A percentile compares a stretch with the other conserved stretches of the same genome.
These are phyloP conservation scores for Daldinia bambusicola DNA, from an alignment of 495 filamentous ascomycete genomes.

Conservation along the genomic window DNA sequence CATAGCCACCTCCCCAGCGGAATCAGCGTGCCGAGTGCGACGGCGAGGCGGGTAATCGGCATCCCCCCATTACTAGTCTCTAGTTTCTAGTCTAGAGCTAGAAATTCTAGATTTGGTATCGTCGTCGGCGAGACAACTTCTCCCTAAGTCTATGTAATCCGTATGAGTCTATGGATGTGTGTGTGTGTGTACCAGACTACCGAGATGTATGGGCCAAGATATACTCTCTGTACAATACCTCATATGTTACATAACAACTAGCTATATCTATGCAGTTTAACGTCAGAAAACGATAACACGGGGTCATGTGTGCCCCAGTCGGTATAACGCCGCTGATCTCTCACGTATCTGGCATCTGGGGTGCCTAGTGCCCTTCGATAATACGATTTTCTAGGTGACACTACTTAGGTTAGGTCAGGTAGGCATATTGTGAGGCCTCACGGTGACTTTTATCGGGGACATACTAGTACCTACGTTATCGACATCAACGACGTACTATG, in stretches of 20 bases:
- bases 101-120: not conserved
- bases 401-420: not conserved
- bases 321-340: constrained; percentile 1
- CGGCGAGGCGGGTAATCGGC: constrained; percentile 36
- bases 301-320: not conserved
- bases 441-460: not conserved
- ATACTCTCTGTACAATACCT: not conserved
- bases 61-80: not conserved
- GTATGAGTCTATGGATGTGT: not conserved
- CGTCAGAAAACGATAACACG: not conserved
- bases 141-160: not conserved
- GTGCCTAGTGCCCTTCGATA: not conserved
- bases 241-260: not conserved
- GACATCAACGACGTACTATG: not conserved
- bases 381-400: constrained; percentile 3
- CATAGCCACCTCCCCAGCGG: constrained; percentile 22
- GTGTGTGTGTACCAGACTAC: not conserved
- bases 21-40: constrained; percentile 34
- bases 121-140: not conserved
- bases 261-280: not conserved
- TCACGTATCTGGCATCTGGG: constrained; percentile 9
- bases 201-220: too few relatives aligned
- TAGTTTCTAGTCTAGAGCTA: not conserved
- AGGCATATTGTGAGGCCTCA: not conserved
- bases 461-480: not conserved